Evolutionary conservation across 164 flowering plant species (phyloP).

Genomic region (Saururus chinensis): DNA sequence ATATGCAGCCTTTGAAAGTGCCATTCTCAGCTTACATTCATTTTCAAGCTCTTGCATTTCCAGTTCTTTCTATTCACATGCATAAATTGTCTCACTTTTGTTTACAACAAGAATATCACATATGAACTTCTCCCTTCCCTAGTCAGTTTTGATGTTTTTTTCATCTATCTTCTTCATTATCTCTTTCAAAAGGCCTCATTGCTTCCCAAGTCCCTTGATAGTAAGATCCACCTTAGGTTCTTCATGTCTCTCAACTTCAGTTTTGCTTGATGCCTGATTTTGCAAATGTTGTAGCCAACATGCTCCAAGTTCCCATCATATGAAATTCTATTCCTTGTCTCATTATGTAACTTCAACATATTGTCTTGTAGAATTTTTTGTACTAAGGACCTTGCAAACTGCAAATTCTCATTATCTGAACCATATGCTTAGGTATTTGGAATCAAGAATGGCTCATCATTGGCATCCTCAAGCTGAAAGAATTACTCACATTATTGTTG

Average conservation of each 20-base stretch:
- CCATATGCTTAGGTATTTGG: constrained; percentile 29
- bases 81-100: too few species aligned
- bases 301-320: constrained; percentile 98
- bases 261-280: constrained; percentile 69
- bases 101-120: constrained; percentile 6
- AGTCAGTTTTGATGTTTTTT: constrained; percentile 31
- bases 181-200: constrained; percentile 76
- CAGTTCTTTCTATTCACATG: too few species aligned
- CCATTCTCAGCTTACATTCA: constrained; percentile 45
- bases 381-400: constrained; percentile 40
- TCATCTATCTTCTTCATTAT: constrained; percentile 63
- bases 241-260: constrained; percentile 56
- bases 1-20: constrained; percentile 66
- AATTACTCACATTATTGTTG: not conserved
- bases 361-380: constrained; percentile 51
- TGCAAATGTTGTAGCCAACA: constrained; percentile 98
- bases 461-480: constrained; percentile 70
- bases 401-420: constrained; percentile 41
- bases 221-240: constrained; percentile 69
- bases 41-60: constrained; percentile 22
- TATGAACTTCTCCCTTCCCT: constrained; percentile 51
- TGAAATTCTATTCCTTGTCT: constrained; percentile 34
- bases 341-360: constrained; percentile 50
- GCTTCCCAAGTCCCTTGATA: constrained; percentile 97
- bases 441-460: constrained; percentile 53